Evolutionary conservation across 2,329 filamentous ascomycete species (phyloP), one percentile per base, ranked within the genome.

Genomic region (Penicillium sp.): DNA sequence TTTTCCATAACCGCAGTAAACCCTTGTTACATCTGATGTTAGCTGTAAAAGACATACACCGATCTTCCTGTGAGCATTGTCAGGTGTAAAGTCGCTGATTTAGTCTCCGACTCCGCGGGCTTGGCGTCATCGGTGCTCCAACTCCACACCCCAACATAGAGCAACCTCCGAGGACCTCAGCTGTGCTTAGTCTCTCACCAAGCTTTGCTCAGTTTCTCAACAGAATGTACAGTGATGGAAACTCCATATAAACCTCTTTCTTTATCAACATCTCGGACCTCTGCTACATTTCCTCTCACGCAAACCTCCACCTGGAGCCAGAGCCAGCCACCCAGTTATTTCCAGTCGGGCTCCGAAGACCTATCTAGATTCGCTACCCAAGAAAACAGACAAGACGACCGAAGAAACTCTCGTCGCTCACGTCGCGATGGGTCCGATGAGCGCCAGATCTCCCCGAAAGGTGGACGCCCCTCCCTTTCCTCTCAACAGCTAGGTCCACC

Each of bases 241-340:
- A 37, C 25, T 46, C 14, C 47, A 50, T 14, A 41, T 50, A 41
- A 58, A 50, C 27, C 38, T 33, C 31, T 46, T 46, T 38, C 58
- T 16, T 40, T 60, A 14, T 54, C 56, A 19, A 41, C 51, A 37
- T 45, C 60, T 13, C 50, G 53, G 4, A 25, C 50, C 37, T 55
- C 63, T 14, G 56, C 58, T 41, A 56, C 57, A 30, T 58, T 58
- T 27, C 55, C 55, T 34, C 41, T 58, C 22, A 29, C 35, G 2
- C 35, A 46, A 19, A 30, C 29, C 29, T 28, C 46, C 3, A 13
- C 30, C 10, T 25, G 7, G 4, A 27, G 19, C 18, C 39, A 30
- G 27, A 36, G 12, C 41, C 41, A 37, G 19, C 44, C 19, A 34
- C 12, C 12, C 19, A 34, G 12, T 27, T 19, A 34, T 28, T 14